Percentiles rank a stretch among this genome's conserved stretches.
Evolutionary conservation across 2,329 filamentous ascomycete genomes (phyloP).

Genomic region (Sporothrix variecibatus): DNA sequence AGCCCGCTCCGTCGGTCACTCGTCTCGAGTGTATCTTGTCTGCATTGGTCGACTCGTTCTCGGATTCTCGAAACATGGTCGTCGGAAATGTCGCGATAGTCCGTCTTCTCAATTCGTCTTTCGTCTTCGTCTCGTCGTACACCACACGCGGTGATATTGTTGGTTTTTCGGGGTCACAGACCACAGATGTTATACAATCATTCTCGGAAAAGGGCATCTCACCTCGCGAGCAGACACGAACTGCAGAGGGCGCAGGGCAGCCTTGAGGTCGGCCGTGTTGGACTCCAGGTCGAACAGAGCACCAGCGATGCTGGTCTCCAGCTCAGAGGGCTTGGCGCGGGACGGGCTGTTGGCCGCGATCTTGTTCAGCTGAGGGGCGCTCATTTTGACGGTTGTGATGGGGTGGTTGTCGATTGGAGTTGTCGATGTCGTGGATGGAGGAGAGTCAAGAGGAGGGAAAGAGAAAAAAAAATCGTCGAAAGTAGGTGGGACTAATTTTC

Average conservation of each 20-base stretch:
- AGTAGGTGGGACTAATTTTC: slow-evolving; percentile 16
- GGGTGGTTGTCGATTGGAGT: slow-evolving; percentile 19
- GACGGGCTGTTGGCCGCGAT: slow-evolving; percentile 97
- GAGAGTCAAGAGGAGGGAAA: background rate
- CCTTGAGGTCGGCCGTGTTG: slow-evolving; percentile 98
- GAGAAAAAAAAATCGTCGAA: slow-evolving; percentile 1
- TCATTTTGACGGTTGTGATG: slow-evolving; percentile 47
- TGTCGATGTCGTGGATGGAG: background rate
- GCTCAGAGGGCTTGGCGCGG: slow-evolving; percentile 92
- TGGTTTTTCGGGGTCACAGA: background rate
- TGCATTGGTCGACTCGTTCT: background rate
- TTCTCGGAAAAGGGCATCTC: slow-evolving; percentile 54
- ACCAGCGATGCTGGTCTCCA: slow-evolving; percentile 94
- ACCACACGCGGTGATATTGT: background rate
- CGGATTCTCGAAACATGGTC: background rate
- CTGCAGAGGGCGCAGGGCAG: slow-evolving; percentile 93
- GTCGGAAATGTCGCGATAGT: background rate
- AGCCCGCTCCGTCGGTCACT: background rate
- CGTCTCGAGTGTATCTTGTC: background rate
- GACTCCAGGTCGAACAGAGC: slow-evolving; percentile 99
- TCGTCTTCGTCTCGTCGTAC: background rate
- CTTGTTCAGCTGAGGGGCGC: slow-evolving; percentile 82
- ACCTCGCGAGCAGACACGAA: slow-evolving; percentile 99
- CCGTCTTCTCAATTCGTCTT: background rate
- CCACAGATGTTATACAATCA: slow-evolving; percentile 23